Percentiles rank a stretch among this genome's conserved stretches.
phyloP scores from a whole-genome alignment of 306 rosid genomes.

The Coriaria nepalensis region DNA sequence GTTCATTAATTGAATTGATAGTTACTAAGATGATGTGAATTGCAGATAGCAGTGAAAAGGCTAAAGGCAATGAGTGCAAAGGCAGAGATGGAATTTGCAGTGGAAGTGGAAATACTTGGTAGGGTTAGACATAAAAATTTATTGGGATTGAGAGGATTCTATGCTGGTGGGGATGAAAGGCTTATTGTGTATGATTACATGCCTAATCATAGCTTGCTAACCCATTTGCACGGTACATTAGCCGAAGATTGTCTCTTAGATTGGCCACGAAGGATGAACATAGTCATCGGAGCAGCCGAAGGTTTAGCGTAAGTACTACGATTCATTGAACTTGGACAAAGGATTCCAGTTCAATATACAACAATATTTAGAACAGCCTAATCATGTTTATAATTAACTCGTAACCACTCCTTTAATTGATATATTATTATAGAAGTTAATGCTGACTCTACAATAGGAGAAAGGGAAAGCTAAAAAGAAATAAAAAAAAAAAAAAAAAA shows the following conservation, averaged over 20 bases:
- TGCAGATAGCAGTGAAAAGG: conserved; percentile 85
- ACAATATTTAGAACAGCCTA: no score
- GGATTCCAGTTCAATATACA: no score
- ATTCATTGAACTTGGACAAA: background rate
- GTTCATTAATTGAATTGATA: no score
- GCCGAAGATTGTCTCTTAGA: conserved; percentile 46
- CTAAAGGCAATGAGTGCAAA: conserved; percentile 77
- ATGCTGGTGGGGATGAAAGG: conserved; percentile 85
- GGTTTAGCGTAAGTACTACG: conserved; percentile 51
- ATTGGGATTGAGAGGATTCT: conserved; percentile 74
- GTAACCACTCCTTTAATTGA: no score
- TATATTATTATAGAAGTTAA: no score
- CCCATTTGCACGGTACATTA: conserved; percentile 76
- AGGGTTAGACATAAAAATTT: conserved; percentile 75
- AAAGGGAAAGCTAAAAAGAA: no score
- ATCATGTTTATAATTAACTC: no score
- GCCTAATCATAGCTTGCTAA: conserved; percentile 78
- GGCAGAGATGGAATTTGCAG: conserved; percentile 97
- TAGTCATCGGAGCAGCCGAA: conserved; percentile 75
- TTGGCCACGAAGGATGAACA: conserved; percentile 58
- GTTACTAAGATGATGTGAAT: background rate
- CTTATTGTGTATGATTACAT: conserved; percentile 79
- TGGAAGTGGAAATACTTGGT: conserved; percentile 87
- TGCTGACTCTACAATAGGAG: no score
- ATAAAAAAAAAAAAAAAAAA: no score